Percentiles rank a stretch among this genome's conserved stretches.
Conservation (phyloP, 148 eudicot species). For the Simmondsia chinensis region DNA sequence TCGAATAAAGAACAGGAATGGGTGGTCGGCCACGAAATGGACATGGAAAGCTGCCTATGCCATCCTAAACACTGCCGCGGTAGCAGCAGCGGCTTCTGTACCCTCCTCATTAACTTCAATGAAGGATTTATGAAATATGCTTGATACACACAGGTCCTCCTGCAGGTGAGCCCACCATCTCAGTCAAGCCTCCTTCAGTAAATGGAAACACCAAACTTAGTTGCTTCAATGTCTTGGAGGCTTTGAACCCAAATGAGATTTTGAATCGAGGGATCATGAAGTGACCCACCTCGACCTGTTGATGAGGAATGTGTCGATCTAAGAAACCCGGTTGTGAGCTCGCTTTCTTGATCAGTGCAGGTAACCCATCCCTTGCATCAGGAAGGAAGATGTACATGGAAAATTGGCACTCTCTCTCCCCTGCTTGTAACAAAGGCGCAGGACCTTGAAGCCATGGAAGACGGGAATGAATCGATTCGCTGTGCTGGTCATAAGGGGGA, state of each 20-base stretch:
- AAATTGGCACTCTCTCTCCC: background rate
- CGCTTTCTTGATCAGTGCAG: background rate
- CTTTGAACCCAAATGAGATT: background rate
- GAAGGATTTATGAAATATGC: conserved; percentile 5
- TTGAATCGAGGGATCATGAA: conserved; percentile 1
- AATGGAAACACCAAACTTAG: background rate
- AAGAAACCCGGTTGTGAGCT: background rate
- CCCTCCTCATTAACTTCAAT: conserved; percentile 13
- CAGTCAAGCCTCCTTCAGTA: background rate
- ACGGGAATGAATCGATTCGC: background rate
- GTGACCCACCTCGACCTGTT: background rate
- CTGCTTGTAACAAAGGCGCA: background rate
- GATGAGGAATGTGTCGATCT: background rate
- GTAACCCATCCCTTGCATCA: conserved; percentile 1
- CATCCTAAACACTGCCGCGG: background rate
- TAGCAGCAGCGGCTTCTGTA: conserved; percentile 8
- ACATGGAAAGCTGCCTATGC: background rate
- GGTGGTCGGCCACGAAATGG: conserved; percentile 14
- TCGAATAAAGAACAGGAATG: conserved; percentile 8
- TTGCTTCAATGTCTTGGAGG: background rate
- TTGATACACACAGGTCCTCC: background rate
- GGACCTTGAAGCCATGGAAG: background rate
- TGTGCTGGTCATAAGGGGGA: conserved; percentile 5
- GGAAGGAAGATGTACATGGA: conserved; percentile 13
- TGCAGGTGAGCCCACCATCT: conserved; percentile 2